Evolutionary conservation across 2,329 filamentous ascomycete species (phyloP), one percentile per base, ranked within the genome.

Genomic region (Diatrype stigma): DNA sequence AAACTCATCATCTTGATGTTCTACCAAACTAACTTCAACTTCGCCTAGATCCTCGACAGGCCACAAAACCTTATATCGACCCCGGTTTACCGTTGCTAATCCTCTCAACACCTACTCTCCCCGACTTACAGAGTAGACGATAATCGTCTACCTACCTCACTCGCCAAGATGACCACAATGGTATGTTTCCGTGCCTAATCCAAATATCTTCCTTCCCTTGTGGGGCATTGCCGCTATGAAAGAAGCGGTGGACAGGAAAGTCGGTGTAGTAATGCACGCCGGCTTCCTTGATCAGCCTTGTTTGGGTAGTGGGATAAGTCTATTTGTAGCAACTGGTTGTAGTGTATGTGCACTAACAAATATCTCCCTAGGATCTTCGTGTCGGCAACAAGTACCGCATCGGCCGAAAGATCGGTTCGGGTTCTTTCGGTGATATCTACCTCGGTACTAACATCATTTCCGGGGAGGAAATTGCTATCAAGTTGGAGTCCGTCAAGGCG

Each of bases 381-480:
- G 94, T 99, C 75, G 94, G 94, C 75, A 97, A 97, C 74, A 97
- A 99, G 71, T 99, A 99, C 85, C 91, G 94, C 66, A 97, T 99
- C 73, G 94, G 94, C 72, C 90, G 94, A 66, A 99, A 99, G 83
- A 99, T 99, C 67, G 94, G 94, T 64, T 96, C 91, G 63, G 94
- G 94, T 62, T 92, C 87, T 67, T 99, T 99, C 72, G 94, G 94
- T 77, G 94, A 97, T 66, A 97, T 99, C 70, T 99, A 97, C 75
- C 85, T 97, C 49, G 94, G 94, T 65, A 99, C 94, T 72, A 97
- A 99, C 80, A 97, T 99, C 77, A 97, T 97, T 74, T 97, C 94
- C 4, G 94, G 94, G 56, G 94, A 99, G 74, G 94, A 99, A 75
- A 97, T 99, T 65, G 94, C 94, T 70, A 99, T 99, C 80, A 99